Evolutionary conservation across 2,329 filamentous ascomycete genomes (phyloP).

Genomic region (Cadophora gregata): DNA sequence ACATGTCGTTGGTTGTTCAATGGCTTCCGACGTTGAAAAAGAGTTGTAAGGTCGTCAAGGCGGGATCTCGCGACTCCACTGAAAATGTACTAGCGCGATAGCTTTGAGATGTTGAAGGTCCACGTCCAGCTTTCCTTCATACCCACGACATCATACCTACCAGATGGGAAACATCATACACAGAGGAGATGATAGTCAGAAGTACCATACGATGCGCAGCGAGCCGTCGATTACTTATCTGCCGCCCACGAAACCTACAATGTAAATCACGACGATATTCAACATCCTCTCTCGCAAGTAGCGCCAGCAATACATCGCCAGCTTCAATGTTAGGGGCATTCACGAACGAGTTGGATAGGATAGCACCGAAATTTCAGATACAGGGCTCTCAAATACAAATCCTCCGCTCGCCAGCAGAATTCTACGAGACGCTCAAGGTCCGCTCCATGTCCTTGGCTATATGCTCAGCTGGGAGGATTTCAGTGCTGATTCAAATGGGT

Average conservation of each 20-base stretch:
- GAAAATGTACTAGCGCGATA: slow-evolving; percentile 26
- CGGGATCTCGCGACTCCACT: slow-evolving; percentile 30
- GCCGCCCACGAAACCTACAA: slow-evolving; percentile 32
- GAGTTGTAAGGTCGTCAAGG: slow-evolving; percentile 22
- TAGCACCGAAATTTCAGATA: slow-evolving; percentile 90
- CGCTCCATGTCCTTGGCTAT: slow-evolving; percentile 34
- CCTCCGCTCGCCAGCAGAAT: slow-evolving; percentile 80
- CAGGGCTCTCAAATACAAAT: slow-evolving; percentile 81
- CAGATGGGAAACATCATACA: background rate
- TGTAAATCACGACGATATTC: slow-evolving; percentile 41
- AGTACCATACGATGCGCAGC: slow-evolving; percentile 44
- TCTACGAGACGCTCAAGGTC: slow-evolving; percentile 91
- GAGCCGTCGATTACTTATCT: slow-evolving; percentile 38
- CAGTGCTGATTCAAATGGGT: slow-evolving; percentile 38
- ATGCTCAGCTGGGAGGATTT: background rate
- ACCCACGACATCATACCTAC: background rate
- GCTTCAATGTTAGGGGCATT: slow-evolving; percentile 61
- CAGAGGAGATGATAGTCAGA: slow-evolving; percentile 45
- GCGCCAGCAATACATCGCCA: slow-evolving; percentile 50
- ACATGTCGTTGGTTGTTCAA: slow-evolving; percentile 68
- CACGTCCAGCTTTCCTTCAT: background rate
- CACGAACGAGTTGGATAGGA: slow-evolving; percentile 79
- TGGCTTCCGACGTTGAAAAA: slow-evolving; percentile 33
- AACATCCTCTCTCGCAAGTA: slow-evolving; percentile 31
- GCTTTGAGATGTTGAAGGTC: background rate